Conservation (phyloP, 2,329 filamentous ascomycete species). For the Shiraia sp. region DNA sequence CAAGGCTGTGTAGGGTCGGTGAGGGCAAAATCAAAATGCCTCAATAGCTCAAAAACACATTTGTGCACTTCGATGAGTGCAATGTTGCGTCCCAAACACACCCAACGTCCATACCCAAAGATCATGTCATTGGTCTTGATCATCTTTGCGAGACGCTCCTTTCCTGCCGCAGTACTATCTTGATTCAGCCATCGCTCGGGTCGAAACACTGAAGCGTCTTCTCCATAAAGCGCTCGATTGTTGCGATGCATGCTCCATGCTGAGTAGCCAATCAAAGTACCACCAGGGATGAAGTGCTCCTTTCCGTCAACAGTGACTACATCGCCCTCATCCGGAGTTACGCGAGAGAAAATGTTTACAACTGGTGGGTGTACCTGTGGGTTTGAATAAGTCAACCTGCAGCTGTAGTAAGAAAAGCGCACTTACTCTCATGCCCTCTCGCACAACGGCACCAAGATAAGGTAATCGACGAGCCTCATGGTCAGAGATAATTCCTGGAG, state of each 20-base stretch:
- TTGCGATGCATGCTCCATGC: slow-evolving; percentile 39
- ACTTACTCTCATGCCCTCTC: slow-evolving; percentile 48
- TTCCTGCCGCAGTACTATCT: slow-evolving; percentile 17
- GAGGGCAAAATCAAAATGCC: slow-evolving; percentile 39
- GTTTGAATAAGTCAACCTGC: neutral
- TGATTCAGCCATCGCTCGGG: slow-evolving; percentile 55
- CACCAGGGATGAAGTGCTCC: slow-evolving; percentile 39
- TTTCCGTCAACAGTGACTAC: slow-evolving; percentile 30
- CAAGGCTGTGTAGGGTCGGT: slow-evolving; percentile 35
- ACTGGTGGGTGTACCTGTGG: slow-evolving; percentile 48
- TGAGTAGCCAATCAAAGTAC: slow-evolving; percentile 39
- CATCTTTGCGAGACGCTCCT: slow-evolving; percentile 37
- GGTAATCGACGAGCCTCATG: slow-evolving; percentile 46
- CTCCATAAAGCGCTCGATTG: slow-evolving; percentile 35
- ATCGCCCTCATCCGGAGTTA: slow-evolving; percentile 39
- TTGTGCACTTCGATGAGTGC: slow-evolving; percentile 47
- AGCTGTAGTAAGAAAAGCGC: neutral
- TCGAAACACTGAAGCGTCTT: slow-evolving; percentile 51
- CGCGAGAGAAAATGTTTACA: slow-evolving; percentile 35
- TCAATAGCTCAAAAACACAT: slow-evolving; percentile 47
- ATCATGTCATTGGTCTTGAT: slow-evolving; percentile 38
- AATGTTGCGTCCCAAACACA: slow-evolving; percentile 39
- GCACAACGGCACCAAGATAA: slow-evolving; percentile 53
- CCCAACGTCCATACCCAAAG: slow-evolving; percentile 43
- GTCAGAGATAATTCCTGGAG: slow-evolving; percentile 53